Evolutionary conservation across 2,329 filamentous ascomycete species (phyloP).

Genomic region (Diaporthe capsici): DNA sequence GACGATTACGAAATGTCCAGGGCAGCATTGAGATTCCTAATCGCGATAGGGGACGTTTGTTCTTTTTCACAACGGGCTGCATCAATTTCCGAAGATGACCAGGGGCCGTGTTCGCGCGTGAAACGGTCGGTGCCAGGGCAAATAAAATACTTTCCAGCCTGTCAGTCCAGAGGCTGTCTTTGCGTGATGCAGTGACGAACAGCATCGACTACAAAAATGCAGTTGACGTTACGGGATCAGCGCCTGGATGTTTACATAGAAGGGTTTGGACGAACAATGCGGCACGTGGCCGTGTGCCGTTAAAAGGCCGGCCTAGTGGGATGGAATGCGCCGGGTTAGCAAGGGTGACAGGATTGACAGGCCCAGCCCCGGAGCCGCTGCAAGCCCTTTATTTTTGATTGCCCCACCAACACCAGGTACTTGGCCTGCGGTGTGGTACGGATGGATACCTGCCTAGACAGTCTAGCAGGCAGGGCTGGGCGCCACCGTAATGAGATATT

Average conservation of each 20-base stretch:
- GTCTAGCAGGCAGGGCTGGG: background rate
- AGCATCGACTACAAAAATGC: background rate
- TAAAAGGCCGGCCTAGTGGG: constrained; percentile 8
- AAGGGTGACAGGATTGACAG: constrained; percentile 21
- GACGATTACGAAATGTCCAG: constrained; percentile 17
- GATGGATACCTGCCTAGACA: background rate
- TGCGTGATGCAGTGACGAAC: background rate
- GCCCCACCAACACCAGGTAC: constrained; percentile 32
- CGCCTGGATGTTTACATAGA: background rate
- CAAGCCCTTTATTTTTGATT: constrained; percentile 37
- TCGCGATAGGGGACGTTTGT: constrained; percentile 16
- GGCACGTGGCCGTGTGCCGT: constrained; percentile 26
- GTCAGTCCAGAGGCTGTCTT: background rate
- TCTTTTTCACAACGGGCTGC: background rate
- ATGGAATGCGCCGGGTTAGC: background rate
- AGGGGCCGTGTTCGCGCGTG: background rate
- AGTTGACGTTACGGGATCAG: background rate
- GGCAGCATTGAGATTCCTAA: constrained; percentile 31
- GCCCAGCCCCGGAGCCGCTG: constrained; percentile 30
- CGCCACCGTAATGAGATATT: constrained; percentile 19
- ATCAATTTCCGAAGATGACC: background rate
- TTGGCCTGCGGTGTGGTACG: background rate
- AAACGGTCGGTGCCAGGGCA: background rate
- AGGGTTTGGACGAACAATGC: constrained; percentile 19
- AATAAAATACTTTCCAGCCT: background rate